These are phyloP conservation scores for Tylopilus balloui DNA, from an alignment of 768 basidiomycete species.

Conservation along the genomic window DNA sequence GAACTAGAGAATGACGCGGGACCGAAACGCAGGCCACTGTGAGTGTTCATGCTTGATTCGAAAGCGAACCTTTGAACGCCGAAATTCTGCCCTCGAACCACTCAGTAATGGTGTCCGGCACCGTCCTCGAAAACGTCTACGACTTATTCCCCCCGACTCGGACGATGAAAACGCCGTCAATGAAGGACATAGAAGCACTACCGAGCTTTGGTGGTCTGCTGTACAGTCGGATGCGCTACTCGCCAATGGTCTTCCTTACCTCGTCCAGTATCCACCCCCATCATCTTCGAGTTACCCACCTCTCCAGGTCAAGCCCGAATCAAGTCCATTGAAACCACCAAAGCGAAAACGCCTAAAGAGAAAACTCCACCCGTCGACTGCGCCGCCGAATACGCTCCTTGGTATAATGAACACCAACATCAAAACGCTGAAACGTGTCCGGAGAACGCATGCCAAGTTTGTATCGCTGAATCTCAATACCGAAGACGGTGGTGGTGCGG, in stretches of 20 bases:
- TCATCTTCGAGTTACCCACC: conserved; percentile 4
- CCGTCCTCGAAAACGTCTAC: conserved; percentile 61
- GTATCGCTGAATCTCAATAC: conserved; percentile 44
- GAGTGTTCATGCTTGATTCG: conserved; percentile 13
- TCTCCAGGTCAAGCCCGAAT: conserved; percentile 10
- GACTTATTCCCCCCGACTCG: conserved; percentile 42
- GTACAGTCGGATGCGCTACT: conserved; percentile 58
- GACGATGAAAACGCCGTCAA: conserved; percentile 24
- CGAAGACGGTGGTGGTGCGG: conserved; percentile 34
- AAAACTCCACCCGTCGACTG: conserved; percentile 10
- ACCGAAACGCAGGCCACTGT: conserved; percentile 54
- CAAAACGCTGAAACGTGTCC: conserved; percentile 65
- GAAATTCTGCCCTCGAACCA: background rate
- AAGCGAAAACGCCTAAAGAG: conserved; percentile 28
- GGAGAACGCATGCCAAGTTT: conserved; percentile 70
- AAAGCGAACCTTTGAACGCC: background rate
- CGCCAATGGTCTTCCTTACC: conserved; percentile 58
- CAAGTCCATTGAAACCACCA: conserved; percentile 5
- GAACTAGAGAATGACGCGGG: conserved; percentile 39
- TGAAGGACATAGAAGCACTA: conserved; percentile 39
- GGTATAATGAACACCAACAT: conserved; percentile 73
- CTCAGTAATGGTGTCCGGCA: conserved; percentile 24
- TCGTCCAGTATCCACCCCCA: conserved; percentile 34
- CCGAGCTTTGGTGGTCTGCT: conserved; percentile 73
- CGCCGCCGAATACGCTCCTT: conserved; percentile 48